These are phyloP conservation scores for Trametes punicea DNA, from an alignment of 768 basidiomycete genomes.

Conservation along the genomic window DNA sequence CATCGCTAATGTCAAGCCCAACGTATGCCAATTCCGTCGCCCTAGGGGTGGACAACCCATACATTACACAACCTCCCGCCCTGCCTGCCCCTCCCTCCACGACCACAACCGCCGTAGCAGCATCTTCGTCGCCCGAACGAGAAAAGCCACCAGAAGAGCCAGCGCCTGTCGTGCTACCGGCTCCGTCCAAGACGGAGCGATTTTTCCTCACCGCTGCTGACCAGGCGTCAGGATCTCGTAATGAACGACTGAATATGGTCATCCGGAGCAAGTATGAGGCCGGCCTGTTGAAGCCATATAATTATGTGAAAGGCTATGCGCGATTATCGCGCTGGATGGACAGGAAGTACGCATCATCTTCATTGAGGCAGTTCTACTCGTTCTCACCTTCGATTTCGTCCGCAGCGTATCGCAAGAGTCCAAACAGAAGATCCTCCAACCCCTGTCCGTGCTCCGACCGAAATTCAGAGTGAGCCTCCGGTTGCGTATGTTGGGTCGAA, in stretches of 20 bases:
- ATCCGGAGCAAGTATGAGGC: conserved; percentile 97
- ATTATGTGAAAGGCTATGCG: conserved; percentile 95
- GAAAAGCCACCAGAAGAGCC: conserved; percentile 38
- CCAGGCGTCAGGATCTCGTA: conserved; percentile 85
- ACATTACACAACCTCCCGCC: conserved; percentile 26
- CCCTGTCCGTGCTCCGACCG: conserved; percentile 78
- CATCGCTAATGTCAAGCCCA: conserved; percentile 41
- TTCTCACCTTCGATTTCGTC: conserved; percentile 12
- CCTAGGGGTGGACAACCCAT: conserved; percentile 26
- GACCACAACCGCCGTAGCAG: conserved; percentile 11
- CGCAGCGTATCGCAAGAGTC: conserved; percentile 83
- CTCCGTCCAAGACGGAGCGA: conserved; percentile 78
- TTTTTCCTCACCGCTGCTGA: conserved; percentile 94
- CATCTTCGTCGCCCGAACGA: conserved; percentile 25
- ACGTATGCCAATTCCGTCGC: conserved; percentile 25
- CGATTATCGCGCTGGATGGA: conserved; percentile 94
- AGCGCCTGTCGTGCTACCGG: conserved; percentile 55
- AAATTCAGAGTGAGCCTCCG: conserved; percentile 67
- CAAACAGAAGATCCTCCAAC: conserved; percentile 88
- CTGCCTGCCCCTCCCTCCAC: conserved; percentile 16
- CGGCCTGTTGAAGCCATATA: conserved; percentile 90
- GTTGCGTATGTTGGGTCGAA: neutral
- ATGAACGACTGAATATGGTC: conserved; percentile 85
- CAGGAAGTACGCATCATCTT: conserved; percentile 56
- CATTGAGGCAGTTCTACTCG: neutral